Evolutionary conservation across 148 eudicot species (phyloP), one percentile per base, ranked within the genome.

Genomic region (Fagopyrum esculentum): DNA sequence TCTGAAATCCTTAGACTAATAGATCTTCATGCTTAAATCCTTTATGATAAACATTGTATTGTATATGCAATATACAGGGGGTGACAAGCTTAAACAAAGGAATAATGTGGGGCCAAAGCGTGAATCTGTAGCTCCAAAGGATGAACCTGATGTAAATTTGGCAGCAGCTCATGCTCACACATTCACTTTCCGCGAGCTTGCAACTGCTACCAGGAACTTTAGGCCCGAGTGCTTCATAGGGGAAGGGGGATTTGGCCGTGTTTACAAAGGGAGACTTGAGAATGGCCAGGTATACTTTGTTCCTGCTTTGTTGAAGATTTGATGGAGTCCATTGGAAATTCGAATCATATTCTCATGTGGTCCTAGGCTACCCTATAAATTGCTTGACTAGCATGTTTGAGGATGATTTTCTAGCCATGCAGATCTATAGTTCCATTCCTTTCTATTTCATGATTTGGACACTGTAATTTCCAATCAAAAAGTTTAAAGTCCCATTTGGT

Each of bases 241-340:
- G n/a, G 97, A 93, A 85, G 98, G 98, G 17, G 98, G 98, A 19
- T 93, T 93, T 76, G 98, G 97, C 2, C 83, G 96, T 75, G 98
- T 94, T 3, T 94, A 91, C 79, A 91, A 80, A 80, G 97, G 98
- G 47, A 83, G 80, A 63, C 87, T 93, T 68, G 86, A 86, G 52
- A 84, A 72, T 3, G 95, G 91, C 48, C 93, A 91, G 89, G 98
- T 93, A 82, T 69, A 4, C 11, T 73, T 44, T 69, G 19, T 52
- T 77, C 6, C 45, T 12, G 45, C 55, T 60, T 11, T 48, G 2
- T 78, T 57, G 17, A 61, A 61, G 15, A 29, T 61, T 61, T 6
- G 16, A 29, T 10, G 51, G 51, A 17, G 22, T 29, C 5, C 9
- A 35, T 35, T 35, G 40, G 40, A 35, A 35, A 1, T 57, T 30